Conservation (phyloP, 2,329 filamentous ascomycete genomes). For the Colletotrichum musae region DNA sequence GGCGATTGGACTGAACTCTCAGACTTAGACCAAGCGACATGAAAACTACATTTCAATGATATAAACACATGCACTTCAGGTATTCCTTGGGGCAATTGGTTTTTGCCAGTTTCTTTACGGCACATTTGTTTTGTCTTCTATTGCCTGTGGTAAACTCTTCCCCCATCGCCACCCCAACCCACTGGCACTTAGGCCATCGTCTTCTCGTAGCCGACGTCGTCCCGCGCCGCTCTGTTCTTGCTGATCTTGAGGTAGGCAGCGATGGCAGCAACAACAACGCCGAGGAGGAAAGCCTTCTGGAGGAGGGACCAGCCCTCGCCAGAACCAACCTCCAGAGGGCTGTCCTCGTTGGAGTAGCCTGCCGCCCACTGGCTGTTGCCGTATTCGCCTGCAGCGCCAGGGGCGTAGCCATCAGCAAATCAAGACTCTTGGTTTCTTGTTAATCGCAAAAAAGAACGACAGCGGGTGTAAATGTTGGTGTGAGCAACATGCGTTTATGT, state of each 20-base stretch:
- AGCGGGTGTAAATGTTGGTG: constrained; percentile 15
- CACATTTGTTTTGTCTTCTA: constrained; percentile 16
- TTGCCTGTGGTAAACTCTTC: constrained; percentile 12
- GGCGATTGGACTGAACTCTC: constrained; percentile 20
- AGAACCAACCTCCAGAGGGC: constrained; percentile 45
- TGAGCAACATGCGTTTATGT: constrained; percentile 16
- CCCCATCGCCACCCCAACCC: not conserved
- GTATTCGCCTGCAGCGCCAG: constrained; percentile 51
- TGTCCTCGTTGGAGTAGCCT: constrained; percentile 53
- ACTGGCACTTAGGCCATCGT: constrained; percentile 53
- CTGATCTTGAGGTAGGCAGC: constrained; percentile 60
- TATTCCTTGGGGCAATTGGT: not conserved
- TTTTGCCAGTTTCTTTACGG: not conserved
- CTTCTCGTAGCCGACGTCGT: constrained; percentile 59
- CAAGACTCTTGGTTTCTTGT: constrained; percentile 45
- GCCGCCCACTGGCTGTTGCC: constrained; percentile 55
- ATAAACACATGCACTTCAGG: not conserved
- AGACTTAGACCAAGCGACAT: constrained; percentile 12
- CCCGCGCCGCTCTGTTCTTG: constrained; percentile 47
- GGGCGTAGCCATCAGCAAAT: constrained; percentile 52
- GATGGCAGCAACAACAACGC: constrained; percentile 62
- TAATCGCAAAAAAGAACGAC: constrained; percentile 16
- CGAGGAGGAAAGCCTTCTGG: constrained; percentile 67
- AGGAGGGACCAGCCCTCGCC: constrained; percentile 58
- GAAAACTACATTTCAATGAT: not conserved